Base-by-base conservation (phyloP, 768 basidiomycete species). In the Tephrocybe sp. region DNA sequence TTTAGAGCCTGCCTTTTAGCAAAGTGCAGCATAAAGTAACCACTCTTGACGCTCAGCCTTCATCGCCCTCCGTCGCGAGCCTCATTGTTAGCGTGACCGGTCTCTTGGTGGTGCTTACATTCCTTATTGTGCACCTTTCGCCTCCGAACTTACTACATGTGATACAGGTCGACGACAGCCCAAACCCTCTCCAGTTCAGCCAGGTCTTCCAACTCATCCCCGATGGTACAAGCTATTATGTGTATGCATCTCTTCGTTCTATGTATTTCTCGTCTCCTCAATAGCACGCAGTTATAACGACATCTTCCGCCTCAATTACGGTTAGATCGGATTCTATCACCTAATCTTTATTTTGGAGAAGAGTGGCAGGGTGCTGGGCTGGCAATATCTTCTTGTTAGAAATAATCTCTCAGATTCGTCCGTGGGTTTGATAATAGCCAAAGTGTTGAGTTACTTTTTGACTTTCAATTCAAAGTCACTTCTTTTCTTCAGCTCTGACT, bases 201-300 rank as follows among this genome's bases (percentile, higher is more conserved):
- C 97, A 99, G 71, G 75, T 84, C 54, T 99, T 99, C 83, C 92
- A 96, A 58, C 83, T 99, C 50, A 77, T 90, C 45, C 86, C 82
- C 22, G 90, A 95, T 2, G 81, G 75, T 5, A 59, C 56, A 16
- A 81, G 81, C 57, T 95, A 87, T 76, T 98, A 86, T 64, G 89
- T 98, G 93, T 94, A 69, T 39, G 90, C 74, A 9, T 34, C 31
- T 49, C 35, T 34, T 9, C 27, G 34, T 30, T 39, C 26, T 12
- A 13, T 15, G 9, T 16, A 39, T 21, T 32, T 26, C 15, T 42
- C 4, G 16, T 25, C 25, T n/a, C 19, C 51, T 45, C 22, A 54
- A 44, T 30, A 41, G 37, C 38, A 24, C 26, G 1, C 56, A 92
- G 90, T 47, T 73, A 78, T 63, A 96, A 96, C 68, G 91, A 95